Evolutionary conservation across 176 grass and related monocot species (phyloP).

Genomic region (Rhynchospora pubera): DNA sequence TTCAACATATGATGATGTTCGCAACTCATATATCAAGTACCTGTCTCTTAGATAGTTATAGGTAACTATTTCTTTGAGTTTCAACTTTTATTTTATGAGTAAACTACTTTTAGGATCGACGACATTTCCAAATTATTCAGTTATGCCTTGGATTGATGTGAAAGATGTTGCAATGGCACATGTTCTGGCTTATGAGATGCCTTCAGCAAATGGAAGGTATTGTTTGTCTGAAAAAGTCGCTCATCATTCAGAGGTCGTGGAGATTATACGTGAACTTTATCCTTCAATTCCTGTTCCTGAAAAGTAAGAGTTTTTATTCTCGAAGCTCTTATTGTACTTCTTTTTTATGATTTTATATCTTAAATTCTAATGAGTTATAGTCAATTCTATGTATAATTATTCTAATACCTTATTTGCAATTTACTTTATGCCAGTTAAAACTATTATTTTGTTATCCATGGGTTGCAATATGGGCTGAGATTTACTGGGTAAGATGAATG

Average conservation of each 20-base stretch:
- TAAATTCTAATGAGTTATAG: background rate
- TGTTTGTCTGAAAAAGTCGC: conserved; percentile 18
- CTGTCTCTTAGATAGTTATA: background rate
- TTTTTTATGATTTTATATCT: background rate
- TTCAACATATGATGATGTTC: background rate
- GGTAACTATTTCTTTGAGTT: background rate
- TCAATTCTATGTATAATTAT: background rate
- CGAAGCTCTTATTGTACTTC: background rate
- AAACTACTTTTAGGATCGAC: conserved; percentile 6
- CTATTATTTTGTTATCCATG: background rate
- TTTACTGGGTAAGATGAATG: background rate
- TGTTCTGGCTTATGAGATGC: conserved; percentile 19
- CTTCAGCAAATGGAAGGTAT: conserved; percentile 21
- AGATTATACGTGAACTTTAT: conserved; percentile 13
- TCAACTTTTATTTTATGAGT: background rate
- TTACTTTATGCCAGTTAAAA: background rate
- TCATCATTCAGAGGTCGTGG: conserved; percentile 3
- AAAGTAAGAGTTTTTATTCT: conserved; percentile 3
- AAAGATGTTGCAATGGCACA: conserved; percentile 22
- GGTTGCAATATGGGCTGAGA: background rate
- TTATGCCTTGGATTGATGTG: background rate
- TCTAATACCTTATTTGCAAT: background rate
- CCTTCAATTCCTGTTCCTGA: conserved; percentile 16
- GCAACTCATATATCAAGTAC: background rate
- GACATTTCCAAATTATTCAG: conserved; percentile 18